Evolutionary conservation across 805 yeast genomes (phyloP), one percentile per base, ranked within the genome.

Genomic region (Torulaspora indica): DNA sequence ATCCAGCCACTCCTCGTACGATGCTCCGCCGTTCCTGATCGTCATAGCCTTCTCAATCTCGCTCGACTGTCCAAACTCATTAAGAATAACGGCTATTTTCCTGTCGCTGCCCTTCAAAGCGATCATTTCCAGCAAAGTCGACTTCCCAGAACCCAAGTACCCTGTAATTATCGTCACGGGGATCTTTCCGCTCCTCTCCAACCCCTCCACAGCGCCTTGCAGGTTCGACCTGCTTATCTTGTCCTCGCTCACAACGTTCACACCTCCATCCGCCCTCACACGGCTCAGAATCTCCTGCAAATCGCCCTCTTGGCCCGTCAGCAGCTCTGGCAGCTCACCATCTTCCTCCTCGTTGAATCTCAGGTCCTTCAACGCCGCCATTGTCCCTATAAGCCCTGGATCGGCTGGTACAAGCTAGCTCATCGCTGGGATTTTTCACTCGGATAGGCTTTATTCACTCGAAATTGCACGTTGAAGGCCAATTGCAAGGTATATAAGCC

Each of bases 141-240:
- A 83, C 58, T 93, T 93, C 1, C 98, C 98, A 9, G 95, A 83
- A 1, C 98, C 98, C 31, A 93, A 67, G 60, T 90, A 93, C 2
- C 98, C 98, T 0, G 98, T 91, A 30, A 93, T 80, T 12, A 93
- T 87, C 0, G 97, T 88, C 13, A 93, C 79, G 1, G 98, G 98
- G 4, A 90, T 90, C 60, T 79, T 81, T 22, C 61, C 59, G 12
- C 3, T 14, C 12, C 40, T 39, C 10, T 10, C 37, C 18, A 12
- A 18, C 5, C 29, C 47, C 3, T 32, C 38, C 9, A 41, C 49
- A 5, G 48, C 49, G 15, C 51, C 35, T 33, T 59, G 65, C 27
- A 52, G 53, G 42, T 65, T 65, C 3, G 58, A 64, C 14, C 60
- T 52, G 6, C 48, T 52, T 15, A 64, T 52, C 39, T 65, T 65